Percentiles rank a stretch among this genome's conserved stretches.
Evolutionary conservation across 768 basidiomycete species (phyloP).

Genomic region (Mycena indigotica): DNA sequence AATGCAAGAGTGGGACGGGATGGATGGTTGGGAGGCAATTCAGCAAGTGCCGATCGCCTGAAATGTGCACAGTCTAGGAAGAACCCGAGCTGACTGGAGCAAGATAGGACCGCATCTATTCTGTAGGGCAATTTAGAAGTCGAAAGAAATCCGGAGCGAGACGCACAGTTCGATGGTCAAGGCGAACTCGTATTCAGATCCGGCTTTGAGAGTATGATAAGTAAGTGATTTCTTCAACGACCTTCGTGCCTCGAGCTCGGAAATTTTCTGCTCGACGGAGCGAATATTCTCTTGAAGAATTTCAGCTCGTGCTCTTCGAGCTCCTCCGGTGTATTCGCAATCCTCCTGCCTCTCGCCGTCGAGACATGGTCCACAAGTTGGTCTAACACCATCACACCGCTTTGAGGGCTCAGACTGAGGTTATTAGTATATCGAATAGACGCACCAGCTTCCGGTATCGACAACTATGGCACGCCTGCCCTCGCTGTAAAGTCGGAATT

Average conservation of each 20-base stretch:
- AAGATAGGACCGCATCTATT: conserved; percentile 34
- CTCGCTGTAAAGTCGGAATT: neutral
- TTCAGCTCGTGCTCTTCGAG: neutral
- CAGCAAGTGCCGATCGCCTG: conserved; percentile 27
- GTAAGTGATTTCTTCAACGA: neutral
- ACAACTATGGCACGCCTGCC: neutral
- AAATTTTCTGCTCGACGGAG: neutral
- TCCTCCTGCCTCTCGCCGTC: neutral
- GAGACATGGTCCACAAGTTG: neutral
- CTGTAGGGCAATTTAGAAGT: neutral
- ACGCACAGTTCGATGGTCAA: neutral
- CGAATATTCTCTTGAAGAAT: neutral
- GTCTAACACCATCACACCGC: neutral
- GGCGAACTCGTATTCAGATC: neutral
- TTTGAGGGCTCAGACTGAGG: neutral
- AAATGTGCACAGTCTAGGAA: conserved; percentile 48
- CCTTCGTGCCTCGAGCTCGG: neutral
- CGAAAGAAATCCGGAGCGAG: neutral
- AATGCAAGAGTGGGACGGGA: conserved; percentile 27
- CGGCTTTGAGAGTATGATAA: neutral
- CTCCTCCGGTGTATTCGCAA: neutral
- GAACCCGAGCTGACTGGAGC: conserved; percentile 44
- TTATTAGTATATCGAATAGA: neutral
- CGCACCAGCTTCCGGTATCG: neutral
- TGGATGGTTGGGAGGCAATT: conserved; percentile 25